phyloP scores from a whole-genome alignment of 1,284 basidiomycete species.

The Rhodotorula sp. region DNA sequence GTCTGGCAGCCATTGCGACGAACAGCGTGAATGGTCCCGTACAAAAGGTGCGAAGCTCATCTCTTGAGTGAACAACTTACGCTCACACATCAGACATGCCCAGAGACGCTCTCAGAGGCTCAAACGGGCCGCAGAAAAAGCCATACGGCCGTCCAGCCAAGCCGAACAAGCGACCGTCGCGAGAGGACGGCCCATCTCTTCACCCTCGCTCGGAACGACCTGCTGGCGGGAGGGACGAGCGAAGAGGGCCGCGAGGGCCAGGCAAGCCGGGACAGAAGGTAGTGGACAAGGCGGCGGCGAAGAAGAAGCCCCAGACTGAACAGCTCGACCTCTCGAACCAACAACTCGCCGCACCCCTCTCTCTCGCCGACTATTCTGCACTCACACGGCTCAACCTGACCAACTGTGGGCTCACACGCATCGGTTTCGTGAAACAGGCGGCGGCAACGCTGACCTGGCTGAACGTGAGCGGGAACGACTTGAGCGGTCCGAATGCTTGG shows the following conservation, averaged over 20 bases:
- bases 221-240: neutral
- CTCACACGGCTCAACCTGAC: slow-evolving; percentile 31
- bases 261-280: no score
- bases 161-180: neutral
- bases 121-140: neutral
- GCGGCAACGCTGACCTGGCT: slow-evolving; percentile 30
- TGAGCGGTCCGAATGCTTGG: slow-evolving; percentile 25
- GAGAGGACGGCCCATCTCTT: neutral
- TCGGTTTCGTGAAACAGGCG: slow-evolving; percentile 20
- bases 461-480: slow-evolving; percentile 34
- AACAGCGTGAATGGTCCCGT: no score
- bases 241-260: neutral
- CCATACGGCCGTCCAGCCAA: slow-evolving; percentile 1
- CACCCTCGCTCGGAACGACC: neutral
- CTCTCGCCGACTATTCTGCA: slow-evolving; percentile 5
- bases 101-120: neutral
- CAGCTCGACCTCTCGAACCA: slow-evolving; percentile 25
- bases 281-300: neutral
- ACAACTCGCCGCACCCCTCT: slow-evolving; percentile 12
- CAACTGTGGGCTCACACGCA: slow-evolving; percentile 20
- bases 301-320: neutral
- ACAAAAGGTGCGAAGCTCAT: neutral
- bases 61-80: neutral
- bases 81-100: neutral
- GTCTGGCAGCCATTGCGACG: no score